Percentiles rank a stretch among this genome's conserved stretches.
phyloP scores from a whole-genome alignment of 2,329 filamentous ascomycete genomes.

The Colletotrichum cordylinicola region DNA sequence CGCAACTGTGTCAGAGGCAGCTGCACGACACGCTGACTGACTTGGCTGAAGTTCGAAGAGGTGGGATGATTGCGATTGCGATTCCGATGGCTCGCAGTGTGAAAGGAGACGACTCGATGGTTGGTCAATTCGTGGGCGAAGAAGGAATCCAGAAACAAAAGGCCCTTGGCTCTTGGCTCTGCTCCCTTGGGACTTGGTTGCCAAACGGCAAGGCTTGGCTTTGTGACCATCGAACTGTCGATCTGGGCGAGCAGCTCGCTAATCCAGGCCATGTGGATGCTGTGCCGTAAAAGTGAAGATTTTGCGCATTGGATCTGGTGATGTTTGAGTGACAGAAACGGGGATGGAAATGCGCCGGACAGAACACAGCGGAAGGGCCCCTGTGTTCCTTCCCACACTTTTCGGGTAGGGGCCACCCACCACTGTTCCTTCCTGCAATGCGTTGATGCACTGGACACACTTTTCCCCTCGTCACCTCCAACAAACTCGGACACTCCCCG shows the following conservation, averaged over 20 bases:
- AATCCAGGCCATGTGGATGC: not conserved
- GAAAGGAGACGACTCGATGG: not conserved
- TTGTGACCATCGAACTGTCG: not conserved
- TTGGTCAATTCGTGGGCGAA: constrained; percentile 1
- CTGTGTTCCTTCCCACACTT: not conserved
- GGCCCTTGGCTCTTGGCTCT: not conserved
- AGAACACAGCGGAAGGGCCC: not conserved
- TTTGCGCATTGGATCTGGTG: not conserved
- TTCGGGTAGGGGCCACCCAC: not conserved
- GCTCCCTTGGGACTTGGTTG: not conserved
- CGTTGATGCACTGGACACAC: not conserved
- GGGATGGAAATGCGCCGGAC: not conserved
- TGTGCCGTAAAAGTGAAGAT: not conserved
- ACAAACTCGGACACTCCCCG: not conserved
- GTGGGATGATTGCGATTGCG: not conserved
- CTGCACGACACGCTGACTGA: not conserved
- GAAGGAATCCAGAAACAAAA: constrained; percentile 3
- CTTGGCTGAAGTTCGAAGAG: not conserved
- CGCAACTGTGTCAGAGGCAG: not conserved
- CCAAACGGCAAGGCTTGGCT: not conserved
- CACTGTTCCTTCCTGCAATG: not conserved
- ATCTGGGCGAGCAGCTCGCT: not conserved
- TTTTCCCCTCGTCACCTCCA: no score
- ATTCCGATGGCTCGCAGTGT: not conserved
- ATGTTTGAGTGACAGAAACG: not conserved